Conservation (phyloP, 2,329 filamentous ascomycete species). For the Xylaria sp. region DNA sequence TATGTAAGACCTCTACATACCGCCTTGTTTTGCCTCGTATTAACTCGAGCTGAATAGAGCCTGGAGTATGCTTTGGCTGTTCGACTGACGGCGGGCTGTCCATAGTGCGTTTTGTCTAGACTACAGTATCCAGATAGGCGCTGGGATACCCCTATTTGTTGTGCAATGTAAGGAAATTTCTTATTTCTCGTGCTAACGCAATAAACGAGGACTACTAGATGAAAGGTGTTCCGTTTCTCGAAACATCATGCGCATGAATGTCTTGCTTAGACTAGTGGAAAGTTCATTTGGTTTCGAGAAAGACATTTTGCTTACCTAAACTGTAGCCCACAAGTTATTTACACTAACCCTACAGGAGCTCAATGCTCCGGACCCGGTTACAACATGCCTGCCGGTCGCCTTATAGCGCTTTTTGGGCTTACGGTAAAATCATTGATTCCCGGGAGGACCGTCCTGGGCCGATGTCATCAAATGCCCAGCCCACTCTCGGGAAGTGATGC, state of each 20-base stretch:
- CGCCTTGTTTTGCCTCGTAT: constrained; percentile 20
- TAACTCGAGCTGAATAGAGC: constrained; percentile 6
- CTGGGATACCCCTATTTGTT: too few relatives aligned
- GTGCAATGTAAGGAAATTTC: not conserved
- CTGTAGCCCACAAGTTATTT: not conserved
- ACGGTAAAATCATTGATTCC: too few relatives aligned
- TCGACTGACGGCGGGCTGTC: not conserved
- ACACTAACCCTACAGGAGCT: not conserved
- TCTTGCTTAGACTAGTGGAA: too few relatives aligned
- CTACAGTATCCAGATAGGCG: too few relatives aligned
- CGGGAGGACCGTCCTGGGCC: too few relatives aligned
- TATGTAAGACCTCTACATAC: too few relatives aligned
- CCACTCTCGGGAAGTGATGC: too few relatives aligned
- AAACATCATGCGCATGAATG: too few relatives aligned
- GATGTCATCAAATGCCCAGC: too few relatives aligned
- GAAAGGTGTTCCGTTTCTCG: not conserved
- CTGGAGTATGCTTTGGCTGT: not conserved
- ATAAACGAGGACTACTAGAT: not conserved
- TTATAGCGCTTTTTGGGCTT: not conserved
- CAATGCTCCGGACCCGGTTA: not conserved
- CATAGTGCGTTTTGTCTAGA: not conserved
- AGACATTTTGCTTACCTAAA: not conserved
- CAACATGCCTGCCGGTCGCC: not conserved
- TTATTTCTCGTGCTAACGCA: not conserved
- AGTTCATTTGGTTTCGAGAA: not conserved